Evolutionary conservation across 116 monocot genomes (phyloP), one percentile per base, ranked within the genome.

Genomic region (Iris pallida): DNA sequence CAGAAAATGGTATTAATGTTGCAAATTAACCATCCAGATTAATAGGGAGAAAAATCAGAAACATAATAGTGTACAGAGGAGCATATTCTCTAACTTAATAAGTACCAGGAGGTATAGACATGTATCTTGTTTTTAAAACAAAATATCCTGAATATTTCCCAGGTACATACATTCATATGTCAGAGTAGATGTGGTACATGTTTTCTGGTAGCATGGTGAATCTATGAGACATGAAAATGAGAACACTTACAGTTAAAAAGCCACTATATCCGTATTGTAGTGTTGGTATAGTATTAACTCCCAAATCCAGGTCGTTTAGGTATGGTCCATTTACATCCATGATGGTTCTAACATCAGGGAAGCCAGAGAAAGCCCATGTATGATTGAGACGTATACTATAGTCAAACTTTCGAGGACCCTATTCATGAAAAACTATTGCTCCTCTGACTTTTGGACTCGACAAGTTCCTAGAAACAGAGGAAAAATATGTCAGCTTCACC

Each of bases 311-410:
- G 67, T 94, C 90, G 78, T 94, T 76, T 8, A 94, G 80, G 81
- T 85, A 94, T 57, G 90, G 80, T 56, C 94, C 90, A 72, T 94
- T 94, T 9, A 88, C 85, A 81, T 94, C 94, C 94, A 94, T 94
- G 75, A 94, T 94, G 44, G 82, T 80, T 66, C 75, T 85, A 57
- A 85, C 77, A 79, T 94, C 83, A 68, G 90, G 94, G 73, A 90
- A 94, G 43, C 94, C 94, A 62, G 90, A 90, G 59, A 94, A 90
- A 40, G 90, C 94, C 94, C 94, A 94, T 44, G 90, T 82, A 69
- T 94, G 94, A 61, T 94, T 94, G 19, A 94, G 83, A 5, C 94
- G 84, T 79, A 94, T 94, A 72, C 94, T 94, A 71, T 94, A 94
- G 69, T 94, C 94, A 88, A 83, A 94, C 47, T 53, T 41, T 56